Base-by-base conservation (phyloP, 2,329 filamentous ascomycete genomes). In the Colletotrichum siamense region DNA sequence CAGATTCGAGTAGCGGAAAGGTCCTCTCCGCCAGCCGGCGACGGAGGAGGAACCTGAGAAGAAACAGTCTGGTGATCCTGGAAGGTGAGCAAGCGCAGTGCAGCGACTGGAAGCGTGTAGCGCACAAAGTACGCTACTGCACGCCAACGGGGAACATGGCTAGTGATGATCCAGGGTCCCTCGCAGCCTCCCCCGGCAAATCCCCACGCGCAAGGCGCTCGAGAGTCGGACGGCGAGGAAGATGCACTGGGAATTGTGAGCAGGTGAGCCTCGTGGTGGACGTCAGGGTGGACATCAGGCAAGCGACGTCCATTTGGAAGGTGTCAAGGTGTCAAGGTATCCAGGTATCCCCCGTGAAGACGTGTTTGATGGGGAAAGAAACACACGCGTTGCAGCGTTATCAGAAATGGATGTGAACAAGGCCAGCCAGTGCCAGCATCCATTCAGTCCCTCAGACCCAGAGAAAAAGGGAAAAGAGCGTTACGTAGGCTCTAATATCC, bases 401-500 rank as follows among this genome's bases (percentile, higher is more conserved):
- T 52, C 44, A 52, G 44, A 22, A 52, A 62, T 62, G 28, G 59
- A 32, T 59, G 59, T 24, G 59, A 34, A 34, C 28, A 62, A 32
- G 44, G 44, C 44, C 44, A 52, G 44, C 22, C 39, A 68, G 22
- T 13, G 18, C 49, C 59, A 24, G 44, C 62, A 10, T 57, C 36
- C 36, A 39, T 39, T 39, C 36, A 18, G 36, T 39, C 15, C 15
- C 6, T 24, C 49, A 52, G 36, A 44, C 16, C 32, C 24, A 52
- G 63, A 18, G 22, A n/a, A 32, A 44, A 34, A 65, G 28, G 28
- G 49, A 34, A 70, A 36, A 30, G 63, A 76, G 64, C 26, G 70
- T 69, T 76, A 76, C 73, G 73, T 76, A 73, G 55, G 70, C 73
- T 36, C 57, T 69, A 64, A 59, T 76, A 69, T 64, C 63, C 28